These are phyloP conservation scores for Sporothrix curviconia DNA, from an alignment of 2,329 filamentous ascomycete species.

Conservation along the genomic window DNA sequence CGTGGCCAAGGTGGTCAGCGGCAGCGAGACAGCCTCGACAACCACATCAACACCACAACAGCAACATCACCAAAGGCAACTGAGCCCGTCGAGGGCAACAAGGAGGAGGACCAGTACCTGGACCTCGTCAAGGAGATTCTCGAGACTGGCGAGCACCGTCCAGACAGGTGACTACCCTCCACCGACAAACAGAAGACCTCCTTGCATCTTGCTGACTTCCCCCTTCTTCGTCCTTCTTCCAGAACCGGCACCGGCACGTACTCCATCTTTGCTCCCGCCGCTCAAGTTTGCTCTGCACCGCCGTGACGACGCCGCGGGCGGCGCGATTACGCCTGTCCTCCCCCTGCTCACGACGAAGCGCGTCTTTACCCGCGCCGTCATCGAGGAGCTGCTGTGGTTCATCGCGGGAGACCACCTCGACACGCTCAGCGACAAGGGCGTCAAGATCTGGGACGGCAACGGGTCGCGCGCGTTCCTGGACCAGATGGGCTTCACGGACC, in stretches of 20 bases:
- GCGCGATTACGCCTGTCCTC: constrained; percentile 58
- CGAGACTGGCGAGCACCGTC: constrained; percentile 74
- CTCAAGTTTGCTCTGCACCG: constrained; percentile 70
- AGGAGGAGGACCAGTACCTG: constrained; percentile 89
- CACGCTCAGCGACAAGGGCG: constrained; percentile 69
- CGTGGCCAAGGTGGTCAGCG: neutral
- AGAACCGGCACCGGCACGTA: constrained; percentile 90
- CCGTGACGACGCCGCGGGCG: constrained; percentile 34
- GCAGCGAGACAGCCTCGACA: neutral
- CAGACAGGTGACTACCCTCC: too few species aligned
- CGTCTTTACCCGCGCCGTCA: constrained; percentile 83
- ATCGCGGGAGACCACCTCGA: constrained; percentile 79
- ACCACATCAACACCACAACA: neutral
- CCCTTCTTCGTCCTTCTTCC: constrained; percentile 28
- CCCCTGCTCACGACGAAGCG: constrained; percentile 96
- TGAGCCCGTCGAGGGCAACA: constrained; percentile 3
- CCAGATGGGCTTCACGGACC: constrained; percentile 70
- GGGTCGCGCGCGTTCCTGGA: constrained; percentile 87
- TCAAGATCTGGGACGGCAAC: constrained; percentile 99
- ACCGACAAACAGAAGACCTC: too few species aligned
- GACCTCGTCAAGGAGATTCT: constrained; percentile 82
- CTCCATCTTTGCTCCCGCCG: constrained; percentile 82
- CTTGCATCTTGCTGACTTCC: neutral
- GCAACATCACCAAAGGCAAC: neutral
- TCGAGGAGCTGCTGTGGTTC: constrained; percentile 96